Evolutionary conservation across 164 flowering plant species (phyloP), one percentile per base, ranked within the genome.

Genomic region (grape (Vitis vinifera)): DNA sequence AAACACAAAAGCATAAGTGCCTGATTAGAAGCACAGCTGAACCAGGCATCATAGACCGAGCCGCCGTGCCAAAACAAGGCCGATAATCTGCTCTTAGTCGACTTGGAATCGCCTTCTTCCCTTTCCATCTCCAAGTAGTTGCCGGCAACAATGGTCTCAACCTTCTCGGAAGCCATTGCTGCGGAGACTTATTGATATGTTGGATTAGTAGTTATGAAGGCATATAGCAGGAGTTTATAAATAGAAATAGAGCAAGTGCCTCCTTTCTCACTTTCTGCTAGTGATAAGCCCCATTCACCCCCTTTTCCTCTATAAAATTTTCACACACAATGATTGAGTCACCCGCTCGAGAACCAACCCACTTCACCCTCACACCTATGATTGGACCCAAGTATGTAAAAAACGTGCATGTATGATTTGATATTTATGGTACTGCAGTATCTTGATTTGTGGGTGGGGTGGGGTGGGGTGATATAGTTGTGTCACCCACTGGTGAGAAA

Each of bases 1-100:
- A n/a, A 8, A 0, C 57, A 12, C 2, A 48, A 19, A 13, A 17
- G 3, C 19, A 17, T 11, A 56, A 4, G 55, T 77, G 66, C 92
- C 87, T 88, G 92, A 67, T 88, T 88, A 59, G 90, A 86, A 77
- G 92, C 79, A 73, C 92, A 88, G 78, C 92, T 88, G 60, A 88
- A 88, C 92, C 92, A 88, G 13, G 92, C 90, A 77, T 88, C 92
- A 66, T 88, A 88, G 47, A 78, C 90, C 0, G 92, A 88, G 23
- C 92, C 92, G 30, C 92, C 92, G 69, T 88, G 88, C 92, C 92
- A 88, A n/a, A 88, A 81, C 0, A 83, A 63, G 31, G 66, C 82
- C 9, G 90, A 86, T 0, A 88, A 37, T 57, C 76, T 88, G 79
- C 76, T 73, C 73, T 79, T 82, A 0, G 73, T 51, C 2, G 85